phyloP scores from a whole-genome alignment of 495 filamentous ascomycete species.

The Podospora fimiseda region DNA sequence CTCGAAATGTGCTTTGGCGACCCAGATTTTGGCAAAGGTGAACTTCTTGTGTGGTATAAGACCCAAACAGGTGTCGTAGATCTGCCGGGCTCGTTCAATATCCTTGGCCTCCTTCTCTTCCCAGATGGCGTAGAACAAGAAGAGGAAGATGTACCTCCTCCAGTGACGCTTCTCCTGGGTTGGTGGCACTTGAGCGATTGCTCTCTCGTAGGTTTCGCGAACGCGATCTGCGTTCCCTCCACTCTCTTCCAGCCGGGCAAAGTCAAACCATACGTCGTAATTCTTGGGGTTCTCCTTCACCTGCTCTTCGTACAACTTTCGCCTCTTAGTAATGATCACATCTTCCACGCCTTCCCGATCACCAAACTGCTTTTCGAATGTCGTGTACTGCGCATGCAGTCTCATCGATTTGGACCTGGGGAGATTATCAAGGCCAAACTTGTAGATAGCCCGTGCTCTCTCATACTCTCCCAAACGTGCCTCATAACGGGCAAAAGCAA shows the following conservation, averaged over 20 bases:
- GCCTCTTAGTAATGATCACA: conserved; percentile 85
- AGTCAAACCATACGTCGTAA: conserved; percentile 96
- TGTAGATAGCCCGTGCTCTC: conserved; percentile 92
- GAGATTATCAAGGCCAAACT: conserved; percentile 88
- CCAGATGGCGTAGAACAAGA: conserved; percentile 95
- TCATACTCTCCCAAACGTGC: conserved; percentile 92
- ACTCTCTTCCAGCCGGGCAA: conserved; percentile 81
- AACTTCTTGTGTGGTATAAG: conserved; percentile 94
- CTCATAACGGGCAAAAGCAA: conserved; percentile 87
- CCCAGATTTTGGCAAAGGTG: conserved; percentile 95
- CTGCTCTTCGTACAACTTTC: conserved; percentile 91
- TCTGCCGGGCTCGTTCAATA: conserved; percentile 71
- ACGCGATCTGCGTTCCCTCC: conserved; percentile 73
- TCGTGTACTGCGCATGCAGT: conserved; percentile 89
- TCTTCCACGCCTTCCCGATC: conserved; percentile 92
- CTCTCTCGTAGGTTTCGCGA: conserved; percentile 89
- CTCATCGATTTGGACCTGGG: conserved; percentile 77
- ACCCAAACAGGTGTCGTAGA: conserved; percentile 82
- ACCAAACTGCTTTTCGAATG: conserved; percentile 96
- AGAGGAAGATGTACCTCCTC: conserved; percentile 94
- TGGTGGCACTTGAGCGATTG: conserved; percentile 92
- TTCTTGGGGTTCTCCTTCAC: conserved; percentile 88
- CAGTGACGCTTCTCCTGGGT: conserved; percentile 96
- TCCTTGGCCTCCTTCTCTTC: conserved; percentile 85
- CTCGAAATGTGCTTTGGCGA: conserved; percentile 89